Evolutionary conservation across 371 early-diverging fungal genomes (phyloP).

Genomic region (Ecytonucleospora hepatopenaei): DNA sequence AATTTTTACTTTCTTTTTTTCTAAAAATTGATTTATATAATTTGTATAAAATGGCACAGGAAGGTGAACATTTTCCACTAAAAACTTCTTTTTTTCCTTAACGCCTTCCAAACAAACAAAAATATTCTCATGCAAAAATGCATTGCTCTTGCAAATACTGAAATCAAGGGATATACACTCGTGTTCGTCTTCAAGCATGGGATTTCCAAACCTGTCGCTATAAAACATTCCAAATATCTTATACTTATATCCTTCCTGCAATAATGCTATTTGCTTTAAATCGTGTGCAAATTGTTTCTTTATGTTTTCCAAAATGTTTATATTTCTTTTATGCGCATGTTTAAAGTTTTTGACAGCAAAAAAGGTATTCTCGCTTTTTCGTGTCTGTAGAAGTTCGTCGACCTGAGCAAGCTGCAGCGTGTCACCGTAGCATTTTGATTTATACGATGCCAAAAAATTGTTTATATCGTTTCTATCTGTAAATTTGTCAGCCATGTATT

Average conservation of each 20-base stretch:
- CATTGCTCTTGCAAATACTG: constrained; percentile 13
- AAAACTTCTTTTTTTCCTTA: constrained; percentile 6
- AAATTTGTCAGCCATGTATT: constrained; percentile 8
- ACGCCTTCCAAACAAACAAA: constrained; percentile 26
- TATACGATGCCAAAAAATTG: constrained; percentile 17
- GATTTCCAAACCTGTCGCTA: constrained; percentile 17
- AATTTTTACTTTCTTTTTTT: background rate
- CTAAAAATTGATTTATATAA: background rate
- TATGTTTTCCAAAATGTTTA: constrained; percentile 5
- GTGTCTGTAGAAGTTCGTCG: constrained; percentile 11
- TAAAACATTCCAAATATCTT: constrained; percentile 37
- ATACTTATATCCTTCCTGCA: background rate
- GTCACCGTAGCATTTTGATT: constrained; percentile 5
- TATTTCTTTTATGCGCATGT: background rate
- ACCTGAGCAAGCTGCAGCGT: constrained; percentile 10
- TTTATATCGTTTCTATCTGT: constrained; percentile 3
- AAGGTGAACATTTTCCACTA: constrained; percentile 4
- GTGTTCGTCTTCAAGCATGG: constrained; percentile 38
- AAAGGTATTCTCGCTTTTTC: background rate
- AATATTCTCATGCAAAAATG: constrained; percentile 33
- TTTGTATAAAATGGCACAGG: constrained; percentile 4
- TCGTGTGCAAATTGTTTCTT: background rate
- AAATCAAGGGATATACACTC: constrained; percentile 25
- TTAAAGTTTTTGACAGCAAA: constrained; percentile 13
- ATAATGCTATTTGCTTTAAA: constrained; percentile 10